Evolutionary conservation across 2,329 filamentous ascomycete species (phyloP).

Genomic region (Nigrospora sphaerica): DNA sequence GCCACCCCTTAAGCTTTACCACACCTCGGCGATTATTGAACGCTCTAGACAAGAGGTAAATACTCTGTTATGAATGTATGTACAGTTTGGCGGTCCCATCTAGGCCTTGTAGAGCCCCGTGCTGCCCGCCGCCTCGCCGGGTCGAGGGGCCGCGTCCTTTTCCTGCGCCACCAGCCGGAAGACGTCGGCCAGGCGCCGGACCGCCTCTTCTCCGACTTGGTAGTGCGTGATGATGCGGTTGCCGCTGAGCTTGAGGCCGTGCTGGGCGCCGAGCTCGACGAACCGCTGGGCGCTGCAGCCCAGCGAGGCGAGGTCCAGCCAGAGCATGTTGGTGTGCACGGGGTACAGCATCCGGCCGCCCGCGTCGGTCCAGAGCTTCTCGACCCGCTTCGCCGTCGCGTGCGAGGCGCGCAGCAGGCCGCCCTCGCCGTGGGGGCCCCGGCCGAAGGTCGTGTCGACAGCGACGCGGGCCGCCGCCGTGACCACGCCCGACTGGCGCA

Average conservation of each 20-base stretch:
- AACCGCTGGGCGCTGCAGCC: conserved; percentile 13
- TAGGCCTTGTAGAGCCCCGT: conserved; percentile 1
- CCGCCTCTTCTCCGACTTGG: conserved; percentile 52
- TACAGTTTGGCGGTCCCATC: neutral
- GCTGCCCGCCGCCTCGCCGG: neutral
- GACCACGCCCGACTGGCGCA: conserved; percentile 70
- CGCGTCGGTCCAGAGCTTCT: conserved; percentile 53
- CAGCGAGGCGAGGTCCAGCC: conserved; percentile 44
- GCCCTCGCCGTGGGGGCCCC: conserved; percentile 29
- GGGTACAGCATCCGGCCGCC: conserved; percentile 54
- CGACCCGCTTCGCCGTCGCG: conserved; percentile 50
- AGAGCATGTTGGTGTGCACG: conserved; percentile 71
- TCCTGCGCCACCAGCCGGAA: conserved; percentile 29
- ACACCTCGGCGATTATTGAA: too few relatives aligned
- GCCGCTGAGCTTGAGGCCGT: conserved; percentile 16
- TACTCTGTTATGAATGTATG: too few relatives aligned
- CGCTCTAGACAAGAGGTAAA: too few relatives aligned
- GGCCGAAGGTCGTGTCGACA: conserved; percentile 71
- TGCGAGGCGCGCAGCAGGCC: conserved; percentile 46
- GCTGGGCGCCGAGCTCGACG: conserved; percentile 15
- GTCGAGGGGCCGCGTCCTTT: conserved; percentile 1
- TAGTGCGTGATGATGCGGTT: conserved; percentile 23
- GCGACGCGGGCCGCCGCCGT: conserved; percentile 70
- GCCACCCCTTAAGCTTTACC: too few relatives aligned
- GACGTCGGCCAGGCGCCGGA: conserved; percentile 36